A percentile compares a stretch with the other conserved stretches of the same genome.
Conservation (phyloP, 2,329 filamentous ascomycete species). For the Xylaria hypoxylon region DNA sequence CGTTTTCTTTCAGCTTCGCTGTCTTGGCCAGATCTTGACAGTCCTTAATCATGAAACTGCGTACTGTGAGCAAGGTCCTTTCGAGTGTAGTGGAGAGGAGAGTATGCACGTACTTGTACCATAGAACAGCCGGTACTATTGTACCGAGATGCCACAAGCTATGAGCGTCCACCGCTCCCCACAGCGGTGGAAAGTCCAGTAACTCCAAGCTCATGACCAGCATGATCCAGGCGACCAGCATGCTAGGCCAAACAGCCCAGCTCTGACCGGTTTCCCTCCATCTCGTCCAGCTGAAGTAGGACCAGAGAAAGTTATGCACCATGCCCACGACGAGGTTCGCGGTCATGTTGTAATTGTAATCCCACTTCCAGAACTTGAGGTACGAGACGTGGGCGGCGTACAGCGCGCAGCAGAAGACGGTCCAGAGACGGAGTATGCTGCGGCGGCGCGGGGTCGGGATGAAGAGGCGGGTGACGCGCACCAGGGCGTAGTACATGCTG, state of each 20-base stretch:
- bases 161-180: conserved; percentile 89
- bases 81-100: neutral
- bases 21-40: conserved; percentile 78
- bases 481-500: conserved; percentile 84
- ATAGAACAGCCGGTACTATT: conserved; percentile 86
- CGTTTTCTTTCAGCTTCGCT: conserved; percentile 67
- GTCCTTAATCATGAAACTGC: conserved; percentile 87
- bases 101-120: conserved; percentile 83
- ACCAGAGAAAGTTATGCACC: conserved; percentile 86
- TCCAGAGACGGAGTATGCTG: conserved; percentile 78
- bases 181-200: conserved; percentile 89
- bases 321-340: conserved; percentile 88
- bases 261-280: conserved; percentile 77
- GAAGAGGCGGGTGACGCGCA: conserved; percentile 88
- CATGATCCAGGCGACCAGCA: conserved; percentile 92
- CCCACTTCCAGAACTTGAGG: conserved; percentile 86
- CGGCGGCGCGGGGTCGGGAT: conserved; percentile 57
- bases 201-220: conserved; percentile 96
- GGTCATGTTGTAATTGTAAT: conserved; percentile 98
- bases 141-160: conserved; percentile 96
- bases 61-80: conserved; percentile 18
- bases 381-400: conserved; percentile 85
- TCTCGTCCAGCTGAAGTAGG: conserved; percentile 79
- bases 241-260: conserved; percentile 90
- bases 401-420: conserved; percentile 73